Evolutionary conservation across 345 rosid genomes (phyloP).

Genomic region (Hibiscus tridactylites): DNA sequence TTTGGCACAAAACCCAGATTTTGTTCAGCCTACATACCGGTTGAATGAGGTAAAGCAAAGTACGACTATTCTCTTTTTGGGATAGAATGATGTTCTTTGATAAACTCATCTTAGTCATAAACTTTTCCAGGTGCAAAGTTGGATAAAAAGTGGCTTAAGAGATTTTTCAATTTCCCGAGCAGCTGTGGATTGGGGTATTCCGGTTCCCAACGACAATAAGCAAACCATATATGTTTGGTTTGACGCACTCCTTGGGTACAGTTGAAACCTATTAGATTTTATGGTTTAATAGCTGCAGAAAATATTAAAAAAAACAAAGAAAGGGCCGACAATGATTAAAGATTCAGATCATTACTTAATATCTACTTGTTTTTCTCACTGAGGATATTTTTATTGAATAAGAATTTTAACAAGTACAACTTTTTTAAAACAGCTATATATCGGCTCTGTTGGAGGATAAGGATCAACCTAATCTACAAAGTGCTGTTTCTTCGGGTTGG

Average conservation of each 20-base stretch:
- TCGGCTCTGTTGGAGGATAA: conserved; percentile 66
- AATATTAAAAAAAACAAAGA: background rate
- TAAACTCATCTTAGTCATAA: conserved; percentile 3
- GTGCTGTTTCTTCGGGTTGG: conserved; percentile 77
- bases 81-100: background rate
- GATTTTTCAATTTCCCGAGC: conserved; percentile 98
- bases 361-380: background rate
- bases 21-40: conserved; percentile 88
- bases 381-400: background rate
- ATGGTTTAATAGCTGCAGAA: background rate
- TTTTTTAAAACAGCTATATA: conserved; percentile 50
- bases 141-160: conserved; percentile 75
- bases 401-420: conserved; percentile 5
- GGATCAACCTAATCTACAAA: conserved; percentile 46
- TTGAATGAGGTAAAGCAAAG: conserved; percentile 60
- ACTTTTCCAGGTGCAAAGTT: conserved; percentile 72
- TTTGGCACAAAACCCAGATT: conserved; percentile 53
- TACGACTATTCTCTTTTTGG: background rate
- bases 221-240: conserved; percentile 99
- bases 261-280: background rate
- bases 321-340: background rate
- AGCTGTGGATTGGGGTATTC: conserved; percentile 96
- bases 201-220: conserved; percentile 73
- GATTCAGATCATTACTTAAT: background rate
- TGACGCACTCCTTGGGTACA: conserved; percentile 90